These are phyloP conservation scores for Fusarium vanettenii DNA, from an alignment of 2,329 filamentous ascomycete species.

Conservation along the genomic window DNA sequence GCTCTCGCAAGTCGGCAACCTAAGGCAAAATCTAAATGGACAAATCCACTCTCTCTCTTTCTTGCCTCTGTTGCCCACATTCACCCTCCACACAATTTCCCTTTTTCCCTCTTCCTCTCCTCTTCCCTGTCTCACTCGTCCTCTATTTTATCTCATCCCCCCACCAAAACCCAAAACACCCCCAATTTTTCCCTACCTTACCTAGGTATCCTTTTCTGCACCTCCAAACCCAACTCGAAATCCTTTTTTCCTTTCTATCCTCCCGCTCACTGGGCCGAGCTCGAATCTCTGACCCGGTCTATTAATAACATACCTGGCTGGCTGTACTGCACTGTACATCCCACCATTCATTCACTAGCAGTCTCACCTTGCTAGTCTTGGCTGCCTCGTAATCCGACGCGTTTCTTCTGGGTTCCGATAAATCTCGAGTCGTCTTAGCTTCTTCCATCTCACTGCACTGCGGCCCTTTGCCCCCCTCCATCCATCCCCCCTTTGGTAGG, in stretches of 20 bases:
- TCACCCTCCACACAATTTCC: conserved; percentile 16
- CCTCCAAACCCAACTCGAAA: conserved; percentile 1
- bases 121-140: conserved; percentile 13
- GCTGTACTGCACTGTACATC: not conserved
- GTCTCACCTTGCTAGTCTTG: not conserved
- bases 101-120: conserved; percentile 14
- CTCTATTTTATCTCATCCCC: conserved; percentile 2
- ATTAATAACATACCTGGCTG: conserved; percentile 11
- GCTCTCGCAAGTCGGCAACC: not conserved
- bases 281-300: not conserved
- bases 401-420: not conserved
- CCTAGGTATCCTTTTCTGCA: not conserved
- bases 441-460: not conserved
- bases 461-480: not conserved
- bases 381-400: conserved; percentile 18
- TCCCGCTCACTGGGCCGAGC: not conserved
- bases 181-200: conserved; percentile 1
- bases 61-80: not conserved
- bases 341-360: not conserved
- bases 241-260: conserved; percentile 2
- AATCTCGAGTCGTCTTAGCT: not conserved
- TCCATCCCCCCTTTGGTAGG: conserved; percentile 28
- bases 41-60: conserved; percentile 10
- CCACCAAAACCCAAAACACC: conserved; percentile 7
- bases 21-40: not conserved